Evolutionary conservation across 192 early-diverging fungal species (phyloP).

Genomic region (Gamsiella multidivaricata): DNA sequence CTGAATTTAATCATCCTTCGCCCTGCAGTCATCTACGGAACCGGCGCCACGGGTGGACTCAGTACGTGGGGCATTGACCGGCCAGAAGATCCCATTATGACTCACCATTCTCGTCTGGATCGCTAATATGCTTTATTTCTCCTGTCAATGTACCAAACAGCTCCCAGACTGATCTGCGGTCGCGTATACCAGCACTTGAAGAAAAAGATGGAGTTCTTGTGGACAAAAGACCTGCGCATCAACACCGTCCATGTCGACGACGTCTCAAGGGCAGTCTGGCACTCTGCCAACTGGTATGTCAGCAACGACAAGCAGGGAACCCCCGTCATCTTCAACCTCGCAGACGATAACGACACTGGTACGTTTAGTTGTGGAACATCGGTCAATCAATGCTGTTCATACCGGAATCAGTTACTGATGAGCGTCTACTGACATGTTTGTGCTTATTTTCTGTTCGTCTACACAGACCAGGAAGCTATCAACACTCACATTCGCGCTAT

Average conservation of each 20-base stretch:
- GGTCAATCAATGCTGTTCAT: no score
- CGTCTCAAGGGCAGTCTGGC: conserved; percentile 74
- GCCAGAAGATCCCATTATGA: background rate
- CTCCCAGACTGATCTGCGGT: conserved; percentile 93
- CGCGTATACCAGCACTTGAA: conserved; percentile 84
- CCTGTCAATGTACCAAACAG: conserved; percentile 50
- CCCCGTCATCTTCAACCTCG: conserved; percentile 81
- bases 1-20: conserved; percentile 87
- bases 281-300: conserved; percentile 64
- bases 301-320: conserved; percentile 58
- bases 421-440: no score
- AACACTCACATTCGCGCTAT: conserved; percentile 76
- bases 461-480: conserved; percentile 80
- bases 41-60: conserved; percentile 79
- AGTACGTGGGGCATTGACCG: conserved; percentile 64
- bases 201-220: conserved; percentile 93
- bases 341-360: conserved; percentile 90
- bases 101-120: no score
- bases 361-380: conserved; percentile 45
- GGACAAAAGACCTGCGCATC: conserved; percentile 91
- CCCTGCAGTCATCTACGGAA: conserved; percentile 90
- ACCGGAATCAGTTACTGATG: no score
- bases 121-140: conserved; percentile 16
- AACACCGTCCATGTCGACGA: conserved; percentile 96
- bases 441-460: background rate